Evolutionary conservation across 1,284 basidiomycete species (phyloP).

Genomic region (Wolfiporia cocos): DNA sequence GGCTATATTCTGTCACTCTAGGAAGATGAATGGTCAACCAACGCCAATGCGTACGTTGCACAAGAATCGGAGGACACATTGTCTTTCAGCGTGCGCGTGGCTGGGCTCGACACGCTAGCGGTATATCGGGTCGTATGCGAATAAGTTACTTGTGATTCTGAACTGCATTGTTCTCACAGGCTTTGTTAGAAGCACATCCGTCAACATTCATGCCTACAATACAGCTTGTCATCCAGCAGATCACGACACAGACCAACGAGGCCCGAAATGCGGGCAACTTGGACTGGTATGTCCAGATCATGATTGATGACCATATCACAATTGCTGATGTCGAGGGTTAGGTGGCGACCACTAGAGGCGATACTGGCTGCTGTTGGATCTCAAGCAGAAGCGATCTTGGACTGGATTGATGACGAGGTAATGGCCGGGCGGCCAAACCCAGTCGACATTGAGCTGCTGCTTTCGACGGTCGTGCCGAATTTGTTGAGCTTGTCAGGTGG

Average conservation of each 20-base stretch:
- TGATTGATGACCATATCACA: background rate
- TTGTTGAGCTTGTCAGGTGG: constrained; percentile 62
- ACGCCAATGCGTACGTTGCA: constrained; percentile 89
- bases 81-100: constrained; percentile 76
- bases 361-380: constrained; percentile 82
- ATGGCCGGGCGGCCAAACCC: constrained; percentile 55
- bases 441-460: constrained; percentile 74
- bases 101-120: constrained; percentile 78
- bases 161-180: too few species aligned
- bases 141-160: too few species aligned
- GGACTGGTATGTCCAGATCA: constrained; percentile 40
- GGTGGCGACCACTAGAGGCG: constrained; percentile 90
- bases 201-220: constrained; percentile 51
- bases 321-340: constrained; percentile 28
- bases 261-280: constrained; percentile 42
- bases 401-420: constrained; percentile 71
- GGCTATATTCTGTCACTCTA: constrained; percentile 22
- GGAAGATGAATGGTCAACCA: constrained; percentile 88
- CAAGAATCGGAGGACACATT: constrained; percentile 93
- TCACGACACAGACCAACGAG: constrained; percentile 49
- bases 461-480: constrained; percentile 76
- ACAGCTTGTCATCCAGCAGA: constrained; percentile 50
- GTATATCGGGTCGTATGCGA: too few species aligned
- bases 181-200: constrained; percentile 65
- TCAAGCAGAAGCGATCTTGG: constrained; percentile 71